Percentiles rank a stretch among this genome's conserved stretches.
phyloP scores from a whole-genome alignment of 202 grass and related monocot genomes.

The Cymbopogon flexuosus region DNA sequence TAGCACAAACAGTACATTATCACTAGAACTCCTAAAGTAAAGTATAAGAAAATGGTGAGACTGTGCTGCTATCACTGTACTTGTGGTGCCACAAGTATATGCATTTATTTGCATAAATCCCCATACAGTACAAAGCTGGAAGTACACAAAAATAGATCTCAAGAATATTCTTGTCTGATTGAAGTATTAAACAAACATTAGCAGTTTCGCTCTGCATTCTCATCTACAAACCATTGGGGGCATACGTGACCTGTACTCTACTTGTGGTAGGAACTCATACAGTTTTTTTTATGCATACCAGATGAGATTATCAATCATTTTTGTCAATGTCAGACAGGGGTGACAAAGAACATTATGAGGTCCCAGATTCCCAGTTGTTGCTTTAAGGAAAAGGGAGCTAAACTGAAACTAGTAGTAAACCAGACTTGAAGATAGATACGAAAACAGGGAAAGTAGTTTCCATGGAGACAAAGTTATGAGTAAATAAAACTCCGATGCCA shows the following conservation, averaged over 20 bases:
- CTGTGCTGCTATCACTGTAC: not conserved
- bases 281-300: not conserved
- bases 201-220: not conserved
- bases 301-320: conserved; percentile 26
- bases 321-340: not conserved
- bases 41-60: not conserved
- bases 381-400: conserved; percentile 29
- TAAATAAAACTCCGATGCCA: not conserved
- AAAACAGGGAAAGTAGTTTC: conserved; percentile 18
- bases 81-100: not conserved
- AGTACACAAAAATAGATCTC: not conserved
- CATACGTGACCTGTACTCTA: conserved; percentile 20
- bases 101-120: not conserved
- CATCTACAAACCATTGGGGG: conserved; percentile 16
- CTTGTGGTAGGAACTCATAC: conserved; percentile 1
- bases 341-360: not conserved
- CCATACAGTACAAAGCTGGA: not conserved
- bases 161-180: conserved; percentile 41
- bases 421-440: not conserved
- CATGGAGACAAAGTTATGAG: not conserved
- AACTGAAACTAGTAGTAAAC: conserved; percentile 4
- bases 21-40: not conserved
- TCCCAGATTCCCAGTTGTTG: conserved; percentile 13
- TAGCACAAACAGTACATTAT: too few relatives aligned
- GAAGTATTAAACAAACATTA: conserved; percentile 23